Evolutionary conservation across 2,329 filamentous ascomycete species (phyloP), one percentile per base, ranked within the genome.

Genomic region (Xylaria arbuscula): DNA sequence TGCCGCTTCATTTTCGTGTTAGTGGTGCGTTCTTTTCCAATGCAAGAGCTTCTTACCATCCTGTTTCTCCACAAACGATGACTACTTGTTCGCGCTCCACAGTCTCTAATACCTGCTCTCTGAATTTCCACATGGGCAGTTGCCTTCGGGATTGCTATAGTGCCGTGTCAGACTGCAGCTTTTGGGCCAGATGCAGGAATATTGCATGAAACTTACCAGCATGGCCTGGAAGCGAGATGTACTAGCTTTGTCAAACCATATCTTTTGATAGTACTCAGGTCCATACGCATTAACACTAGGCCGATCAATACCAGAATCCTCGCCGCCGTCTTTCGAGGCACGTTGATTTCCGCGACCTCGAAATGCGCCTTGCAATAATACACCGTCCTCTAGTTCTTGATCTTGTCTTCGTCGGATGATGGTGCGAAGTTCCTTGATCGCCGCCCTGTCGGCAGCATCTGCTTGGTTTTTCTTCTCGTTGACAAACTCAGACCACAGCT

Each of bases 61-160:
- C 96, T 2, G 96, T 99, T 81, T 99, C 96, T 78, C 96, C 96
- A 78, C 95, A 98, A 36, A 99, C 88, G 68, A 99, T 98, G 10
- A 96, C 90, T 10, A 97, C 92, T 76, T 96, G 94, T 72, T 97
- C 88, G 24, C 87, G 85, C 55, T 93, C 90, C 36, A 99, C 90
- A 1, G 92, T 88, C 32, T 88, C 85, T 13, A 98, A 82, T 8
- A 98, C 93, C 58, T 93, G 87, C 13, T 92, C 83, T 72, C 90
- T 91, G 78, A 96, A 98, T 13, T 88, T 86, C 88, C 92, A 98
- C 84, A 99, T 97, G 0, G 96, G 96, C 19, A 99, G 86, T 74
- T 92, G 92, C 84, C 89, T 90, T 64, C 96, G 90, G 38, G 86
- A 89, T 78, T 87, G 81, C 79, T 84, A 40, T 7, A 45, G 28